A percentile compares a stretch with the other conserved stretches of the same genome.
Conservation (phyloP, 768 basidiomycete species). For the Psilocybe tampanensis region DNA sequence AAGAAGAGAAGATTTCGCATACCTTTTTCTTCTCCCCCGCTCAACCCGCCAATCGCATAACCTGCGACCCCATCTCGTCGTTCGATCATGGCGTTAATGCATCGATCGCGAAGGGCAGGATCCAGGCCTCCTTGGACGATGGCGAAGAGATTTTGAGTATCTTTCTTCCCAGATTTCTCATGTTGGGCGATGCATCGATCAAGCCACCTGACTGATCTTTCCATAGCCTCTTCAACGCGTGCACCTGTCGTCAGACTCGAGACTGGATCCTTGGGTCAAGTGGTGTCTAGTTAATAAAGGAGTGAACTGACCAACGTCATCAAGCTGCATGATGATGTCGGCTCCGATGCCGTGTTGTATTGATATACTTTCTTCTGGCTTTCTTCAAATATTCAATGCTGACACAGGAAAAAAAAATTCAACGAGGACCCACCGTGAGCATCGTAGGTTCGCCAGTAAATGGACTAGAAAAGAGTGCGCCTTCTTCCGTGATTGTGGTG, state of each 20-base stretch:
- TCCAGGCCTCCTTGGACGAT: constrained; percentile 91
- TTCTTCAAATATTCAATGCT: constrained; percentile 7
- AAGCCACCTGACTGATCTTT: constrained; percentile 86
- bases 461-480: constrained; percentile 82
- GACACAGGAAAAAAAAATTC: background rate
- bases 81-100: constrained; percentile 80
- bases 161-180: constrained; percentile 61
- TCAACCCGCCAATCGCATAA: constrained; percentile 89
- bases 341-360: constrained; percentile 91
- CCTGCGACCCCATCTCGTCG: constrained; percentile 80
- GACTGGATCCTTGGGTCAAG: constrained; percentile 42
- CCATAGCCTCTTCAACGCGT: constrained; percentile 87
- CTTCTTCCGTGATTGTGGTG: constrained; percentile 85
- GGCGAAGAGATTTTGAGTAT: constrained; percentile 84
- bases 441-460: constrained; percentile 88
- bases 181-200: constrained; percentile 86
- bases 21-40: constrained; percentile 94
- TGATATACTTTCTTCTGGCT: constrained; percentile 91
- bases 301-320: constrained; percentile 75
- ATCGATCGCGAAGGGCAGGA: constrained; percentile 67
- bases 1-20: constrained; percentile 3
- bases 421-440: constrained; percentile 63
- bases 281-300: background rate
- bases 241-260: constrained; percentile 80
- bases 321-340: constrained; percentile 95